These are phyloP conservation scores for Aspergillus sp. DNA, from an alignment of 2,329 filamentous ascomycete species.

Conservation along the genomic window DNA sequence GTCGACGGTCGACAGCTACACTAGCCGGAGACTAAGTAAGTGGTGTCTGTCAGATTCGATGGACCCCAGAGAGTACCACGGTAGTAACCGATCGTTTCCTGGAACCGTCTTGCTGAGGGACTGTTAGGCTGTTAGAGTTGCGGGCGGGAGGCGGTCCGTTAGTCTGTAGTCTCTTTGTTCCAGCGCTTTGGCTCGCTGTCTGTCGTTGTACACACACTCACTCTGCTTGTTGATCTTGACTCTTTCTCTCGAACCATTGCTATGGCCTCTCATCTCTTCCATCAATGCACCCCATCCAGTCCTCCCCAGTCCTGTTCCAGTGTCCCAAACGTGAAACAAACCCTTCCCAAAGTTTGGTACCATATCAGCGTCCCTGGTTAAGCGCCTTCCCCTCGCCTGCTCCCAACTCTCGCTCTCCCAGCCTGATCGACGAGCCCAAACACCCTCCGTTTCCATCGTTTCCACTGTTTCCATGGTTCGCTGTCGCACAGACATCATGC, in stretches of 20 bases:
- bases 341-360: conserved; percentile 11
- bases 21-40: background rate
- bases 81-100: background rate
- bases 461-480: background rate
- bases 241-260: background rate
- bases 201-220: background rate
- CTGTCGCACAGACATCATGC: background rate
- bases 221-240: background rate
- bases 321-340: background rate
- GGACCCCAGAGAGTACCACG: background rate
- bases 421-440: background rate
- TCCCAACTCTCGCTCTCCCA: background rate
- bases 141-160: conserved; percentile 27
- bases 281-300: too few species aligned
- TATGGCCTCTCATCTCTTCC: too few species aligned
- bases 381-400: conserved; percentile 9
- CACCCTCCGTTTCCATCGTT: too few species aligned
- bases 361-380: conserved; percentile 19
- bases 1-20: too few species aligned
- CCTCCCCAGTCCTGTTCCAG: background rate
- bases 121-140: conserved; percentile 17
- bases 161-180: conserved; percentile 16
- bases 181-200: conserved; percentile 16
- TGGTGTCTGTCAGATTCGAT: background rate
- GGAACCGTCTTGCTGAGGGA: background rate